phyloP scores from a whole-genome alignment of 495 filamentous ascomycete species.

The Hyaloscypha finlandica region DNA sequence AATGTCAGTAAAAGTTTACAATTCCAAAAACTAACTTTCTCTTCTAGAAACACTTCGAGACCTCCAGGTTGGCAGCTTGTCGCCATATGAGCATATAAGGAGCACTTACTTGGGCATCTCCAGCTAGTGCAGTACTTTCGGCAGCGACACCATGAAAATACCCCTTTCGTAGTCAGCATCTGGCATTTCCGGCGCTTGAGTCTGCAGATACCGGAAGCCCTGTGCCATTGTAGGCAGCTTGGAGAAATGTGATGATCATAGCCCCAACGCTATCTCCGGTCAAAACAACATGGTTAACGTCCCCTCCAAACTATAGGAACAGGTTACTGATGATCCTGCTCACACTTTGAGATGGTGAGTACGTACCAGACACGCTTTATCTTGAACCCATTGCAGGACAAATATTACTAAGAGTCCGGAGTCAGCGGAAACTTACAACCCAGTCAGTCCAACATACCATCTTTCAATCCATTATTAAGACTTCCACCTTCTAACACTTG shows the following conservation, averaged over 20 bases:
- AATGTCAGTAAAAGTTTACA: too few relatives aligned
- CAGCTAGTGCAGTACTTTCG: conserved; percentile 64
- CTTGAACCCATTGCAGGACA: conserved; percentile 65
- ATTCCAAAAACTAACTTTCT: too few relatives aligned
- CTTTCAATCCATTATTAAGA: conserved; percentile 71
- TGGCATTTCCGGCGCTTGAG: conserved; percentile 31
- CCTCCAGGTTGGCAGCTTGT: too few relatives aligned
- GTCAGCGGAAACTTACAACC: not conserved
- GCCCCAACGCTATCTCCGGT: conserved; percentile 74
- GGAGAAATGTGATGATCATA: conserved; percentile 62
- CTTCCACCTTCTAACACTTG: conserved; percentile 54
- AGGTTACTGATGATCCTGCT: not conserved
- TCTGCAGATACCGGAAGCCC: conserved; percentile 31
- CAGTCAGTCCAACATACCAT: conserved; percentile 47
- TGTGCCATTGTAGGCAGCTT: conserved; percentile 61
- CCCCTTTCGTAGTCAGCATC: conserved; percentile 30
- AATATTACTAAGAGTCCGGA: conserved; percentile 2
- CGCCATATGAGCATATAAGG: too few relatives aligned
- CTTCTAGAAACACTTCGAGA: too few relatives aligned
- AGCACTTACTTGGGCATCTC: conserved; percentile 24
- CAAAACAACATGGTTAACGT: conserved; percentile 68
- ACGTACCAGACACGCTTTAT: conserved; percentile 55
- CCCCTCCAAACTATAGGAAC: conserved; percentile 66
- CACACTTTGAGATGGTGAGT: not conserved
- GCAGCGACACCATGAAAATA: conserved; percentile 61